phyloP scores from a whole-genome alignment of 768 basidiomycete genomes.

The Suillus subalutaceus region DNA sequence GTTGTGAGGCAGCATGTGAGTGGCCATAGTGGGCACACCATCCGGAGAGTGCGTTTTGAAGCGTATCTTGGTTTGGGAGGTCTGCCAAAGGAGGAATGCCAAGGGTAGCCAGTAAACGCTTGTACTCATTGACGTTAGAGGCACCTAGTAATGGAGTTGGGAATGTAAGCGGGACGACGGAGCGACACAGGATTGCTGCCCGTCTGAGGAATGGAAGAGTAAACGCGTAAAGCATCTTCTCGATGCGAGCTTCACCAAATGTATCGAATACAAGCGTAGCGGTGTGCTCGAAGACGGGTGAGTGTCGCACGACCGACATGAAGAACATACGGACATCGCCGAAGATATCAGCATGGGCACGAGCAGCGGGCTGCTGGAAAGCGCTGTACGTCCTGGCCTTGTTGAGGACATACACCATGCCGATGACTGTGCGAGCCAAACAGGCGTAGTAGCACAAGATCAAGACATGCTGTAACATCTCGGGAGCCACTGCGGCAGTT shows the following conservation, averaged over 20 bases:
- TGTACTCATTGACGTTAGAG: conserved; percentile 69
- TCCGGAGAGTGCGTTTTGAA: conserved; percentile 86
- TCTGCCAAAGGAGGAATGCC: conserved; percentile 80
- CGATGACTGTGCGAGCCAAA: conserved; percentile 83
- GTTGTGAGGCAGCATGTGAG: conserved; percentile 75
- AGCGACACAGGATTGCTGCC: conserved; percentile 81
- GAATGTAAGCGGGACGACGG: conserved; percentile 68
- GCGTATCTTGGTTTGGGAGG: conserved; percentile 79
- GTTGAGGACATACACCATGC: conserved; percentile 80
- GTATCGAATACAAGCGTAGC: conserved; percentile 78
- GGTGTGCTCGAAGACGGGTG: conserved; percentile 83
- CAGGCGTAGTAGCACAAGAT: conserved; percentile 89
- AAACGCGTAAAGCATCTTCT: conserved; percentile 84
- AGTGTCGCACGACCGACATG: conserved; percentile 89
- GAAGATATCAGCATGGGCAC: conserved; percentile 73
- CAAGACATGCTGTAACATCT: conserved; percentile 88
- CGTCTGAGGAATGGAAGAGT: conserved; percentile 91
- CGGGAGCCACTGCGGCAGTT: conserved; percentile 86
- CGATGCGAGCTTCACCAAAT: conserved; percentile 82
- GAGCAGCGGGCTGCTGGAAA: conserved; percentile 40
- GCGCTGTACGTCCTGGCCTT: conserved; percentile 62
- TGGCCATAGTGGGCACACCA: conserved; percentile 92
- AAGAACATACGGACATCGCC: conserved; percentile 88
- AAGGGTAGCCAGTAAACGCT: conserved; percentile 71
- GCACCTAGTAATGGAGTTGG: conserved; percentile 47